Percentiles rank a stretch among this genome's conserved stretches.
phyloP scores from a whole-genome alignment of 2,329 filamentous ascomycete species.

The Cordyceps tenuipes region DNA sequence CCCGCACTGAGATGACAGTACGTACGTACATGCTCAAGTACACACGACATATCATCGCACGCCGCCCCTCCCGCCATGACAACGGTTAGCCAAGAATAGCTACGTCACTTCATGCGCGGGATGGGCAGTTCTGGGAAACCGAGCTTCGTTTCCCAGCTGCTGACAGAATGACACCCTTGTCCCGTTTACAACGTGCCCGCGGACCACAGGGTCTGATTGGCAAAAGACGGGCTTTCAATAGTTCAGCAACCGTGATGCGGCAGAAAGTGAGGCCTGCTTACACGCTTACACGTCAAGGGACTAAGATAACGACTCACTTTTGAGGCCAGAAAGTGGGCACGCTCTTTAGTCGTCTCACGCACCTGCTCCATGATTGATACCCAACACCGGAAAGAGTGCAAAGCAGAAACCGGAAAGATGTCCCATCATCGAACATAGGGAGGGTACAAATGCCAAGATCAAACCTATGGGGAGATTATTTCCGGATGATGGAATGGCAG shows the following conservation, averaged over 20 bases:
- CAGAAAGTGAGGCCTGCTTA: not conserved
- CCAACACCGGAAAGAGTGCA: not conserved
- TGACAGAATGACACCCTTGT: too few species aligned
- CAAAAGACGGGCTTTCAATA: not conserved
- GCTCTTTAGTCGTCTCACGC: not conserved
- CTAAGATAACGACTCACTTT: not conserved
- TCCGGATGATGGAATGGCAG: not conserved
- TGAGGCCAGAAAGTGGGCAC: not conserved
- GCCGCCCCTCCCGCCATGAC: too few species aligned
- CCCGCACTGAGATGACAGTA: not conserved
- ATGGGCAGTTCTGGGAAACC: not conserved
- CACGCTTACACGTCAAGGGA: not conserved
- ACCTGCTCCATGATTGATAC: not conserved
- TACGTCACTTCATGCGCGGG: not conserved
- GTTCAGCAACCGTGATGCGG: not conserved
- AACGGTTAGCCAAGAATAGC: not conserved
- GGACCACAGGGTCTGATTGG: not conserved
- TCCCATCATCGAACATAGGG: too few species aligned
- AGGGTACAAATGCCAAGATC: not conserved
- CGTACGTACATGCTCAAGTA: not conserved
- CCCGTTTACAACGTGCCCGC: not conserved
- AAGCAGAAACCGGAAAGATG: too few species aligned
- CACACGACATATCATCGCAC: constrained; percentile 1
- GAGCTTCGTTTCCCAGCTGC: not conserved
- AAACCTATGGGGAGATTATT: not conserved